Base-by-base conservation (phyloP, 2,329 filamentous ascomycete genomes). In the Aspergillus pseudoglaucus region DNA sequence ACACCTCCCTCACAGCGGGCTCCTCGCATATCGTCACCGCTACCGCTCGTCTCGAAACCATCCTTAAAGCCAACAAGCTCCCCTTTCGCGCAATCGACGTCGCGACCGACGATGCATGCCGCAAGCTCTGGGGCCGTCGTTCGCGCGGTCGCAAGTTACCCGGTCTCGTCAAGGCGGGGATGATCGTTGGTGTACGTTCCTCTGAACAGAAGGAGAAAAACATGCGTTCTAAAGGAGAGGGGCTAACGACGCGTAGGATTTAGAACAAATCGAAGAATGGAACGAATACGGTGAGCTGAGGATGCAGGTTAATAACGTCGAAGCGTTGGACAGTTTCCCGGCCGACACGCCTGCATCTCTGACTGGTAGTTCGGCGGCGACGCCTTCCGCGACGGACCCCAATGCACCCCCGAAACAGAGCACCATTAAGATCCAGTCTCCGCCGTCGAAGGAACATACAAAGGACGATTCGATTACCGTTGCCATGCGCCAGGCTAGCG, bases 271-370 rank as follows among this genome's bases (percentile, higher is more conserved):
- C 54, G 93, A 98, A 71, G 93, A 98, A 66, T 97, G 91, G 93
- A 98, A 98, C 74, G 93, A 98, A 68, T 96, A 94, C 70, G 90
- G 90, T 70, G 91, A 97, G 72, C 80, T 98, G 52, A 89, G 90
- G 68, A 82, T 91, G 70, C 86, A 91, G 60, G 82, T 97, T 59
- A 76, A 76, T 39, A 70, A 60, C 47, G 60, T 66, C 42, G 51
- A 61, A 60, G 65, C 68, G 46, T 52, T 68, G 23, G 59, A 64
- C 42, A 58, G 59, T 27, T 59, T 66, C 47, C 57, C 60, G 12
- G 60, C 57, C 6, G 17, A 32, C 38, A 17, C 32, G 22, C n/a
- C 43, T n/a, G 17, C 59, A 9, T 18, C 15, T 18, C 17, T 18
- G 18, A 18, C 42, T 61, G 35, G 48, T 54, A 35, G 63, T 10